Percentiles rank a stretch among this genome's conserved stretches.
These are phyloP conservation scores for Erysimum cheiri DNA, from an alignment of 441 rosid genomes.

Conservation along the genomic window DNA sequence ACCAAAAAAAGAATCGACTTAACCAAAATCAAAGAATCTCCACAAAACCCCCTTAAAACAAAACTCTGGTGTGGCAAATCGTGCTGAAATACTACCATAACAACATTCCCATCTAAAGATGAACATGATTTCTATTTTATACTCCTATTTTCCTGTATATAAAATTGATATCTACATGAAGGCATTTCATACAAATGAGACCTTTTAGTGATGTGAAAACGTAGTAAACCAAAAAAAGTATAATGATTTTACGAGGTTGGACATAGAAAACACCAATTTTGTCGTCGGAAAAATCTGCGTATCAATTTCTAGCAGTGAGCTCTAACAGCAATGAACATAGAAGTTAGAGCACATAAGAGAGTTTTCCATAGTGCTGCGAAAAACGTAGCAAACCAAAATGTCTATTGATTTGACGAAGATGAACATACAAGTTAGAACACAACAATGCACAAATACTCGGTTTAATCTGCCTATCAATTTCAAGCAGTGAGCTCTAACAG, in stretches of 20 bases:
- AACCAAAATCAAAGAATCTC: slow-evolving; percentile 7
- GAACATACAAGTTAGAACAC: no score
- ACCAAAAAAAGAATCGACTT: background rate
- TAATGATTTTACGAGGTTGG: slow-evolving; percentile 2
- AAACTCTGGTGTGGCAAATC: background rate
- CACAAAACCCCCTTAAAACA: background rate
- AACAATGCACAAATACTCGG: no score
- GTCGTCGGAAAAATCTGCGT: background rate
- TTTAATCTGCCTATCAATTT: background rate
- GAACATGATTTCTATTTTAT: background rate
- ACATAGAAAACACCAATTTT: background rate
- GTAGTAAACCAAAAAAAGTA: background rate
- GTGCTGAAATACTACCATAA: background rate
- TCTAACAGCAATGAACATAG: background rate
- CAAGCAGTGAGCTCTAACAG: slow-evolving; percentile 9
- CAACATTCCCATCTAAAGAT: background rate
- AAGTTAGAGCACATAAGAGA: no score
- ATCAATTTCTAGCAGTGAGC: slow-evolving; percentile 8
- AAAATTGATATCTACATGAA: slow-evolving; percentile 5
- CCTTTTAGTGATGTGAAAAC: slow-evolving; percentile 1
- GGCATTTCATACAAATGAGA: background rate
- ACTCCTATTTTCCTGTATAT: background rate
- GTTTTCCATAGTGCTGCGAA: no score
- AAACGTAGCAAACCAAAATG: no score
- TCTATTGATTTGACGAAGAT: no score